Evolutionary conservation across 1,139 yeast species (phyloP).

Genomic region (Pneumocystis sp.): DNA sequence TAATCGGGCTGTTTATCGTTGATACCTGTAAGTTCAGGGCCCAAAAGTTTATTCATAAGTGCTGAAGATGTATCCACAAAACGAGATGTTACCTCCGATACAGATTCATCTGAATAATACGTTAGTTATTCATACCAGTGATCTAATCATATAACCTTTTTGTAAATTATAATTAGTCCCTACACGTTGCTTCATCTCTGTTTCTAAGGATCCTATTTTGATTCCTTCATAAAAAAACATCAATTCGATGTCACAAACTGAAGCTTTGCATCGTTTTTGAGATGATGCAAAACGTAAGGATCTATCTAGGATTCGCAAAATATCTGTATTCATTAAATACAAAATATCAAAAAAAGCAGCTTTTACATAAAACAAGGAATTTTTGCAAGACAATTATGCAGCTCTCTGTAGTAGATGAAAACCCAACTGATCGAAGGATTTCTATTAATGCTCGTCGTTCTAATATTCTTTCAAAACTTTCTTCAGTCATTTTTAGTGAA

Average conservation of each 20-base stretch:
- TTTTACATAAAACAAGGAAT: background rate
- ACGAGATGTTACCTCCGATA: background rate
- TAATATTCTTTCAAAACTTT: background rate
- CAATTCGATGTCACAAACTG: background rate
- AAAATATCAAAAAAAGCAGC: background rate
- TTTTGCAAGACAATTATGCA: background rate
- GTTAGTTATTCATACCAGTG: background rate
- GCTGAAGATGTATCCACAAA: background rate
- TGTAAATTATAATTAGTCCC: background rate
- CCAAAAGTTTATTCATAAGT: background rate
- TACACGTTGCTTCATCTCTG: background rate
- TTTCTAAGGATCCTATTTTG: background rate
- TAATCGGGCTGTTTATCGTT: background rate
- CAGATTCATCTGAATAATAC: background rate
- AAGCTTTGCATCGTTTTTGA: background rate
- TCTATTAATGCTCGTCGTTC: background rate
- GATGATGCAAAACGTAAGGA: background rate
- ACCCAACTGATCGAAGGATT: background rate
- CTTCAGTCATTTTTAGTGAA: background rate
- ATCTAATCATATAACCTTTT: background rate
- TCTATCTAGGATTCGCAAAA: background rate
- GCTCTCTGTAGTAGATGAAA: background rate
- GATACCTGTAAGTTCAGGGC: background rate
- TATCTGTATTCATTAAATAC: background rate
- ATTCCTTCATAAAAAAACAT: background rate